Evolutionary conservation across 1,284 basidiomycete species (phyloP), one percentile per base, ranked within the genome.

Genomic region (Ganoderma meredithae): DNA sequence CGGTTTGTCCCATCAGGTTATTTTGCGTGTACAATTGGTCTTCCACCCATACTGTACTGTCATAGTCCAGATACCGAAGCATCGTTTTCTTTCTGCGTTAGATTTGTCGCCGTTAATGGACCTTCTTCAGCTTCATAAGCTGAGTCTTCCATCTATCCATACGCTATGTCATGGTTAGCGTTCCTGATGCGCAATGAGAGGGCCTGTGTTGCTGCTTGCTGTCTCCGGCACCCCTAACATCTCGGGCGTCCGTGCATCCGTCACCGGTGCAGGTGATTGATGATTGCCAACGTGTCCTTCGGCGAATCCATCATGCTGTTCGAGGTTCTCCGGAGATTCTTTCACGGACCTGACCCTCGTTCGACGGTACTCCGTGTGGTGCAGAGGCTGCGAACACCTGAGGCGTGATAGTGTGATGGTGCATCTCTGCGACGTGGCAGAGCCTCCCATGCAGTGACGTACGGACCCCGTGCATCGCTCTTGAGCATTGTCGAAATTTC

Each of bases 401-500:
- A 8, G 47, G 65, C 8, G 19, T 66, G 69, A 49, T 25, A 49
- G 22, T 49, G 69, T 69, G 69, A 68, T 56, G 70, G 55, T 39
- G 40, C 33, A 33, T 55, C 39, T 62, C 49, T 25, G 44, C 68
- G 71, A 72, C 71, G 71, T 72, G 71, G 69, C 71, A 68, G 47
- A 52, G 63, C 47, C 53, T 55, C 60, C 59, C 60, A 63, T 27
- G 53, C 5, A 58, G 56, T 52, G 62, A 15, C 13, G 31, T 10
- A 10, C 31, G 64, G 69, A 70, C 71, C 69, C 68, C 71, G 59
- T 60, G 27, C 67, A 62, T 60, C 63, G 47, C 33, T 0, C 8
- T 27, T 10, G 9, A 39, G 19, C 55, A 63, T 72, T 70, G 69
- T 72, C 63, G 71, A 72, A 70, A 67, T 63, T 70, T 68, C 71